A percentile compares a stretch with the other conserved stretches of the same genome.
Conservation (phyloP, 1,139 yeast genomes). For the Blastobotrys petasosporus region DNA sequence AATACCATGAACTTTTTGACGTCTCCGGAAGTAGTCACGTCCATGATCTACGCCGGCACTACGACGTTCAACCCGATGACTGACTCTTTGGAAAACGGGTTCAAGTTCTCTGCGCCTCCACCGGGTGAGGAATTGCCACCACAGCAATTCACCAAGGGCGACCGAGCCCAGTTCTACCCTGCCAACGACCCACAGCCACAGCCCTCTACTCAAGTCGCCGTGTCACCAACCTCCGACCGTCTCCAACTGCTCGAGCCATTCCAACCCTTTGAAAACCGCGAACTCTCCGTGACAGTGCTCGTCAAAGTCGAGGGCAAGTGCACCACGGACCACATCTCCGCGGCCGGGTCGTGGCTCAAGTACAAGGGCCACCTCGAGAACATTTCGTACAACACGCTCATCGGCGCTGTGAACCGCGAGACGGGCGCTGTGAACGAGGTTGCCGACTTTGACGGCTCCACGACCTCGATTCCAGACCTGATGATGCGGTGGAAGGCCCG, state of each 20-base stretch:
- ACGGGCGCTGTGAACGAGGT: slow-evolving; percentile 93
- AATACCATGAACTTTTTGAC: slow-evolving; percentile 94
- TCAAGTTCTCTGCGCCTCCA: slow-evolving; percentile 71
- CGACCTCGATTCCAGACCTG: slow-evolving; percentile 79
- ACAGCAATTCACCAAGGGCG: slow-evolving; percentile 57
- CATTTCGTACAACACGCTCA: slow-evolving; percentile 88
- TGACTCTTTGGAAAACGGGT: slow-evolving; percentile 60
- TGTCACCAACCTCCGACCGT: slow-evolving; percentile 74
- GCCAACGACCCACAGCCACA: slow-evolving; percentile 56
- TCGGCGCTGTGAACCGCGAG: slow-evolving; percentile 95
- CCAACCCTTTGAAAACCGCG: slow-evolving; percentile 77
- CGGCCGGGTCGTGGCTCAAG: slow-evolving; percentile 99
- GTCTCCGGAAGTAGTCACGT: slow-evolving; percentile 95
- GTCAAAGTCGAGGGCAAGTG: slow-evolving; percentile 95
- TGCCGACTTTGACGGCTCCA: slow-evolving; percentile 76
- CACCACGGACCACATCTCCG: slow-evolving; percentile 97
- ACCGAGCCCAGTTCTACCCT: slow-evolving; percentile 75
- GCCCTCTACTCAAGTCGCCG: slow-evolving; percentile 61
- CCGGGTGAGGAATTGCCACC: slow-evolving; percentile 79
- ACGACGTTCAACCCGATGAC: slow-evolving; percentile 82
- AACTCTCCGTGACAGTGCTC: slow-evolving; percentile 65
- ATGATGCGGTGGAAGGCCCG: slow-evolving; percentile 94
- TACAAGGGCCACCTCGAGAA: slow-evolving; percentile 97
- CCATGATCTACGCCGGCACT: slow-evolving; percentile 90
- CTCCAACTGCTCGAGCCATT: slow-evolving; percentile 87